phyloP scores from a whole-genome alignment of 352 stramenopile species.

The Globisporangium recalcitrans region DNA sequence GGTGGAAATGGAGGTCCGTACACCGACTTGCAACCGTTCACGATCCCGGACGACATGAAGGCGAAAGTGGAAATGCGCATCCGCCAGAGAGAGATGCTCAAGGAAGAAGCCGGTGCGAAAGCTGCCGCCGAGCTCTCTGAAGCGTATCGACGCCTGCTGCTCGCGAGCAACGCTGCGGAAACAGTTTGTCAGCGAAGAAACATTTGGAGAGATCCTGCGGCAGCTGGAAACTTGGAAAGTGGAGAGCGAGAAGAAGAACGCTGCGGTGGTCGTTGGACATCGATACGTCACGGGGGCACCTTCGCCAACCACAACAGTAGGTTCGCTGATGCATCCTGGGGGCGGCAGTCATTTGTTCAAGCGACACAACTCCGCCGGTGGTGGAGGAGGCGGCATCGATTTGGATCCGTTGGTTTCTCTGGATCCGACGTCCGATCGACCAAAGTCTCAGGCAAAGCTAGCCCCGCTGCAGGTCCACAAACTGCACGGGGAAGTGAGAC shows the following conservation, averaged over 20 bases:
- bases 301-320: conserved; percentile 12
- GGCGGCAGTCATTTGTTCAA: conserved; percentile 12
- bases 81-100: conserved; percentile 43
- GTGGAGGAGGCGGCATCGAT: background rate
- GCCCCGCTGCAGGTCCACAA: conserved; percentile 53
- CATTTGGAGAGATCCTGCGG: conserved; percentile 29
- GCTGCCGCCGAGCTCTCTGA: conserved; percentile 46
- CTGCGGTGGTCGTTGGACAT: conserved; percentile 27
- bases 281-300: conserved; percentile 17
- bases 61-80: conserved; percentile 68
- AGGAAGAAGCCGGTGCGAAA: conserved; percentile 39
- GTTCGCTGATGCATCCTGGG: conserved; percentile 14
- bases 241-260: conserved; percentile 21
- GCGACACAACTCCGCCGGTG: conserved; percentile 23
- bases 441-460: conserved; percentile 53
- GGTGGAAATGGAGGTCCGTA: conserved; percentile 30
- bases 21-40: conserved; percentile 69
- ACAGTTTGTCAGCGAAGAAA: conserved; percentile 47
- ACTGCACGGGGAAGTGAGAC: conserved; percentile 22
- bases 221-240: conserved; percentile 36
- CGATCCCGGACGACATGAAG: conserved; percentile 77
- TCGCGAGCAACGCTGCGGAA: conserved; percentile 52
- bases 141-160: conserved; percentile 53
- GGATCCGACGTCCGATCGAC: conserved; percentile 22
- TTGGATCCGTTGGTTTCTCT: conserved; percentile 5